Conservation (phyloP, 352 stramenopile species). For the Globisporangium recalcitrans region DNA sequence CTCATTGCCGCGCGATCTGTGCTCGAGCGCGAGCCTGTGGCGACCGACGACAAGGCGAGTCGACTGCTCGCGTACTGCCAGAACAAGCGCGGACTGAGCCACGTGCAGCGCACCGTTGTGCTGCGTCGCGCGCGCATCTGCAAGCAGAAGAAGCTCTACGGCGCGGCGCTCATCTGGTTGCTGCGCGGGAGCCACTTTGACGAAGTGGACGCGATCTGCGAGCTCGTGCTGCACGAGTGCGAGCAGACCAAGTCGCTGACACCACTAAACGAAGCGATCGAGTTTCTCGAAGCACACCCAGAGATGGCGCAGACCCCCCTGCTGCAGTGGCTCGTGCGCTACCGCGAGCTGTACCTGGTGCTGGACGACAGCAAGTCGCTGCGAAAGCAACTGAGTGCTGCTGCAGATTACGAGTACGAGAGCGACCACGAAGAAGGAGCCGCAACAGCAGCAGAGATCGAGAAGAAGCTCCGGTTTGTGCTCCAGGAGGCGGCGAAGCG, state of each 20-base stretch:
- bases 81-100: conserved; percentile 35
- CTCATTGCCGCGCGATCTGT: conserved; percentile 31
- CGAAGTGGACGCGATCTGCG: conserved; percentile 50
- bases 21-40: conserved; percentile 42
- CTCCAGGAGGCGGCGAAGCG: conserved; percentile 58
- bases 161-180: conserved; percentile 57
- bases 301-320: conserved; percentile 43
- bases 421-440: conserved; percentile 16
- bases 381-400: conserved; percentile 19
- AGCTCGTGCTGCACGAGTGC: conserved; percentile 50
- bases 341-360: conserved; percentile 65
- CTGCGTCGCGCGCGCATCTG: conserved; percentile 37
- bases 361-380: conserved; percentile 58
- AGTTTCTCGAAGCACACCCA: conserved; percentile 52
- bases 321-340: conserved; percentile 58
- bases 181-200: conserved; percentile 53
- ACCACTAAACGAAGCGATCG: conserved; percentile 56
- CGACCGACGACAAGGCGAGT: conserved; percentile 55
- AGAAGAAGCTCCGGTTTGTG: conserved; percentile 50
- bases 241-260: conserved; percentile 28
- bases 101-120: conserved; percentile 32
- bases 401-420: background rate
- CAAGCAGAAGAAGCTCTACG: conserved; percentile 33
- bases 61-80: conserved; percentile 51
- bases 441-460: conserved; percentile 24